phyloP scores from a whole-genome alignment of 495 filamentous ascomycete species.

The Aspergillus panamensis region DNA sequence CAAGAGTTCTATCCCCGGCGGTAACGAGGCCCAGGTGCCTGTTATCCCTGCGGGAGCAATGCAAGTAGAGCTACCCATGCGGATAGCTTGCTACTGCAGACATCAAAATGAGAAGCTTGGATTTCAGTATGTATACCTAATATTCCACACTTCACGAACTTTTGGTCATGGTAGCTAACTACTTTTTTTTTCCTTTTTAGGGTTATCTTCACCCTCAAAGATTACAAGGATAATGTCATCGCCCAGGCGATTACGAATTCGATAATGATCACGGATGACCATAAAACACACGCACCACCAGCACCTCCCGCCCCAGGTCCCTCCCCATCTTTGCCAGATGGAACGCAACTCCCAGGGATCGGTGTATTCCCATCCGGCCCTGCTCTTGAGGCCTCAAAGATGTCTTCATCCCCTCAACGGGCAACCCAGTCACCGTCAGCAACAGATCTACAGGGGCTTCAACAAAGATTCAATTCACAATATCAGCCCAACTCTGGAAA shows the following conservation, averaged over 20 bases:
- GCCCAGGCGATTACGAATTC: slow-evolving; percentile 81
- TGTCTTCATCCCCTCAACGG: slow-evolving; percentile 27
- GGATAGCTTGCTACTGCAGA: slow-evolving; percentile 95
- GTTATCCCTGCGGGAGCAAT: slow-evolving; percentile 57
- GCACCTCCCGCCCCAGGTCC: slow-evolving; percentile 35
- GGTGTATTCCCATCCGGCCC: slow-evolving; percentile 44
- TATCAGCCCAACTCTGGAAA: slow-evolving; percentile 37
- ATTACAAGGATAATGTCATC: slow-evolving; percentile 66
- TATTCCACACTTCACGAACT: background rate
- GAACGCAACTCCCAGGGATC: slow-evolving; percentile 42
- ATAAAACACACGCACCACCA: slow-evolving; percentile 70
- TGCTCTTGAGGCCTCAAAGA: slow-evolving; percentile 29
- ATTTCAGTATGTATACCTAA: slow-evolving; percentile 56
- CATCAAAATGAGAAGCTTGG: slow-evolving; percentile 90
- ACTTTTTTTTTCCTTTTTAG: slow-evolving; percentile 26
- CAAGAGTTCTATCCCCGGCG: slow-evolving; percentile 29
- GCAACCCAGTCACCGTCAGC: slow-evolving; percentile 37
- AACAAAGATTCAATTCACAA: slow-evolving; percentile 46
- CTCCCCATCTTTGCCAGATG: slow-evolving; percentile 40
- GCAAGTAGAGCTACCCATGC: slow-evolving; percentile 81
- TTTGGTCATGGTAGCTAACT: slow-evolving; percentile 6
- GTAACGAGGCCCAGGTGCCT: slow-evolving; percentile 29
- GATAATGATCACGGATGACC: slow-evolving; percentile 95
- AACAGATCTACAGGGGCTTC: slow-evolving; percentile 53
- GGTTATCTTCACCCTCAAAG: slow-evolving; percentile 91